Base-by-base conservation (phyloP, 768 basidiomycete species). In the Termitomyces sp. region DNA sequence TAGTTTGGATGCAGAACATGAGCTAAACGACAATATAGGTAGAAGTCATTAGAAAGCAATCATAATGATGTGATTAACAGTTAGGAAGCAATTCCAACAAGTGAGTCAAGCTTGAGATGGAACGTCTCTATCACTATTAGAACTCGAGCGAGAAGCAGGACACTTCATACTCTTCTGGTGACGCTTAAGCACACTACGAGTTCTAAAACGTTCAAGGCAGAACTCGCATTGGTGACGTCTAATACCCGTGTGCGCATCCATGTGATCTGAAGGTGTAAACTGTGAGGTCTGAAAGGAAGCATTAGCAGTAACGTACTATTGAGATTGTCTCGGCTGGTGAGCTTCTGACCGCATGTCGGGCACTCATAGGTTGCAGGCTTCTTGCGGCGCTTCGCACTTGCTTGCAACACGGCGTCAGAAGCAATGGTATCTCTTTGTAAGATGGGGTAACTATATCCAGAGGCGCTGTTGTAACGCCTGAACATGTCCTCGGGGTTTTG, bases 141-240 rank as follows among this genome's bases (percentile, higher is more conserved):
- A 28, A 7, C 16, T 33, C 6, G 38, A 9, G 40, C 52, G 57
- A 50, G 61, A 58, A 38, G 35, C 61, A 41, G 60, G 60, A 50
- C 65, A 66, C 30, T 66, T 64, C 5, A 28, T 46, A 35, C 65
- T 64, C 55, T 61, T 60, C 56, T 66, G 63, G 38, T 66, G 65
- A 16, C 63, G 63, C 32, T 61, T 62, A 14, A 66, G 43, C n/a
- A 66, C 64, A 18, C 64, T 66, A 13, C 64, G 64, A 1, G 64
- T 66, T 46, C 64, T 57, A 28, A 66, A 66, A 20, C 60, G 54
- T 26, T 66, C 62, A 10, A 32, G 56, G 46, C 64, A 66, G 35
- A 32, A 58, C 0, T 56, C 30, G 48, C 64, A 66, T 46, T 4
- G 9, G 43, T 66, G 64, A 16, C 62, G 62, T 35, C 64, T 58